phyloP scores from a whole-genome alignment of 148 eudicot genomes.

The Spergularia marina region DNA sequence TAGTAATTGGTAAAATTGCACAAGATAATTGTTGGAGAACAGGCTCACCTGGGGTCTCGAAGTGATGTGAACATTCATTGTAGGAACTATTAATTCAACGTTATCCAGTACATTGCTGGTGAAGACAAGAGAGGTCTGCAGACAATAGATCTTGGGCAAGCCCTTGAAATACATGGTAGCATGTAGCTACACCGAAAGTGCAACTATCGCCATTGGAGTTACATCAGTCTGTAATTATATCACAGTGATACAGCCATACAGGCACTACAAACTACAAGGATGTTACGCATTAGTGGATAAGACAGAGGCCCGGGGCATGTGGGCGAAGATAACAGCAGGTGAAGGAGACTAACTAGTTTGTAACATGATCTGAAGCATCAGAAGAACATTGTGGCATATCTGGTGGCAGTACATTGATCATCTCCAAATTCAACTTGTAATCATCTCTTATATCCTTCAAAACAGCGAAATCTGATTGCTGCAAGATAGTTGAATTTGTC shows the following conservation, averaged over 20 bases:
- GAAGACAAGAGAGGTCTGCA: too few species aligned
- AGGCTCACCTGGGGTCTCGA: too few species aligned
- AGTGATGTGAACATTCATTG: too few species aligned
- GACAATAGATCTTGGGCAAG: too few species aligned
- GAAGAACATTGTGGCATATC: conserved; percentile 32
- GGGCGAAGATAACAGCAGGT: conserved; percentile 17
- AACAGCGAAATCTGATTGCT: conserved; percentile 49
- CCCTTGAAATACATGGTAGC: conserved; percentile 3
- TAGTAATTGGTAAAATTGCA: too few species aligned
- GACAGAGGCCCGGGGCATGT: neutral
- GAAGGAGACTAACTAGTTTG: conserved; percentile 9
- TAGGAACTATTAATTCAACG: too few species aligned
- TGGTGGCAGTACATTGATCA: conserved; percentile 28
- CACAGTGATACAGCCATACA: conserved; percentile 26
- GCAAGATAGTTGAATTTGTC: conserved; percentile 21
- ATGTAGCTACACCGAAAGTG: neutral
- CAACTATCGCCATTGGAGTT: neutral
- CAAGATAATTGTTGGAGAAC: too few species aligned
- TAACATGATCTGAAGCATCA: conserved; percentile 30
- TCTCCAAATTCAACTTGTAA: conserved; percentile 52
- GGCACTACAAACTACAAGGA: neutral
- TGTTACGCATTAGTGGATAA: neutral
- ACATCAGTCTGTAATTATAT: neutral
- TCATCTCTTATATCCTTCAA: conserved; percentile 55
- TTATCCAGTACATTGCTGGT: too few species aligned